Evolutionary conservation across 176 grass and related monocot species (phyloP).

Genomic region (Triticum monococcum): DNA sequence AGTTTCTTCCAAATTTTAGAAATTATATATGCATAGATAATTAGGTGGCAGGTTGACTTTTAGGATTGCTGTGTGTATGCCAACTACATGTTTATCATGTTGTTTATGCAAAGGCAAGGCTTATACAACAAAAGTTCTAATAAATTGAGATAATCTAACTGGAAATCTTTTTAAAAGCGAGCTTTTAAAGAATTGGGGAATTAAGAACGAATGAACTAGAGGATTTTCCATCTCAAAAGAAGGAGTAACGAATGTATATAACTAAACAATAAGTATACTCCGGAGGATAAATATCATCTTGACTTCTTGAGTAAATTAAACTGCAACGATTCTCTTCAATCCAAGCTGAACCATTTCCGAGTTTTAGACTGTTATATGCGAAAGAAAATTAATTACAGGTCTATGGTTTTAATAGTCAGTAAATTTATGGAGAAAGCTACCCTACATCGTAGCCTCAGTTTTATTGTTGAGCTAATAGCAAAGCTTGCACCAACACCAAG

Average conservation of each 20-base stretch:
- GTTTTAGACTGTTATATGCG: neutral
- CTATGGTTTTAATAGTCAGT: neutral
- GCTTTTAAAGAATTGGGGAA: neutral
- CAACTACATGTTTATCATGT: neutral
- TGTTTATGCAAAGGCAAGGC: neutral
- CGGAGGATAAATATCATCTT: neutral
- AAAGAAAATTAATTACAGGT: neutral
- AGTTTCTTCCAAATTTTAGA: neutral
- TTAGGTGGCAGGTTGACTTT: constrained; percentile 3
- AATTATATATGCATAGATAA: neutral
- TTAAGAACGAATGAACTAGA: neutral
- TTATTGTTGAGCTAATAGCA: neutral
- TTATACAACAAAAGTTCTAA: neutral
- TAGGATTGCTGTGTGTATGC: neutral
- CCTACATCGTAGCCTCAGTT: neutral
- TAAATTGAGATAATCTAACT: neutral
- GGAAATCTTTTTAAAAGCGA: neutral
- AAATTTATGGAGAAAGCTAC: neutral
- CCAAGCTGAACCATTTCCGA: neutral
- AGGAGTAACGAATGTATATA: neutral
- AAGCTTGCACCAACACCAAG: neutral
- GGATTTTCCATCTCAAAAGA: constrained; percentile 4
- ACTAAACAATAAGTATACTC: neutral
- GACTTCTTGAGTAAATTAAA: neutral
- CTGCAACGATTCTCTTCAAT: neutral